Percentiles rank a stretch among this genome's conserved stretches.
Evolutionary conservation across 2,329 filamentous ascomycete species (phyloP).

Genomic region (Pestalotiopsis fici): DNA sequence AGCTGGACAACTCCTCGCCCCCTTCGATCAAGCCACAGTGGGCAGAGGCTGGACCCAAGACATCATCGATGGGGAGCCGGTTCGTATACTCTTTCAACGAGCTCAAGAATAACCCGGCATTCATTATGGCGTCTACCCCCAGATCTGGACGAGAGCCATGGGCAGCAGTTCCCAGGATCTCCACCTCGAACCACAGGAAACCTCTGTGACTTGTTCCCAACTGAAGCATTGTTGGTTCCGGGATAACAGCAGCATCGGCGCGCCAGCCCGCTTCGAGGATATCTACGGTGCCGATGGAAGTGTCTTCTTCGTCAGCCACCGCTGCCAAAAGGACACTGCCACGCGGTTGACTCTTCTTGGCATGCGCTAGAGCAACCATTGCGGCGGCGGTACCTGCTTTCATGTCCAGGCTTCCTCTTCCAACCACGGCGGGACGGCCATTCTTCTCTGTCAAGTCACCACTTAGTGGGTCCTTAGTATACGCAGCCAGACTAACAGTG

Average conservation of each 20-base stretch:
- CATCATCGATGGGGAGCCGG: constrained; percentile 34
- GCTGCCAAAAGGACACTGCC: constrained; percentile 55
- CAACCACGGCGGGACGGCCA: constrained; percentile 42
- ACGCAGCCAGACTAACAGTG: constrained; percentile 49
- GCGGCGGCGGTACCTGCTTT: constrained; percentile 50
- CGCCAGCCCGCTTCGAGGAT: background rate
- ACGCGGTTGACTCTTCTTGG: constrained; percentile 33
- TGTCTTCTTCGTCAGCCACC: constrained; percentile 46
- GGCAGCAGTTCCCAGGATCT: constrained; percentile 39
- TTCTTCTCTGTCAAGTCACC: background rate
- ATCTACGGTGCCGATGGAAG: background rate
- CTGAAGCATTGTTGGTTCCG: constrained; percentile 45
- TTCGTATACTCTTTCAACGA: constrained; percentile 27
- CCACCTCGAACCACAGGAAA: constrained; percentile 46
- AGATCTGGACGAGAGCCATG: constrained; percentile 44
- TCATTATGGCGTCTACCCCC: constrained; percentile 51
- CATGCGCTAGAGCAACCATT: constrained; percentile 39
- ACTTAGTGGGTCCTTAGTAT: constrained; percentile 44
- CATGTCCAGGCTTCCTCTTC: constrained; percentile 48
- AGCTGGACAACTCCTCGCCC: constrained; percentile 53
- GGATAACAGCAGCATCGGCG: constrained; percentile 51
- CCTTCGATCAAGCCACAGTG: constrained; percentile 39
- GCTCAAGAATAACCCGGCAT: constrained; percentile 47
- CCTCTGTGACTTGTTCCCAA: constrained; percentile 51
- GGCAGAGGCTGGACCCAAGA: constrained; percentile 45